Conservation (phyloP, 306 rosid genomes). For the Albizia julibrissin region DNA sequence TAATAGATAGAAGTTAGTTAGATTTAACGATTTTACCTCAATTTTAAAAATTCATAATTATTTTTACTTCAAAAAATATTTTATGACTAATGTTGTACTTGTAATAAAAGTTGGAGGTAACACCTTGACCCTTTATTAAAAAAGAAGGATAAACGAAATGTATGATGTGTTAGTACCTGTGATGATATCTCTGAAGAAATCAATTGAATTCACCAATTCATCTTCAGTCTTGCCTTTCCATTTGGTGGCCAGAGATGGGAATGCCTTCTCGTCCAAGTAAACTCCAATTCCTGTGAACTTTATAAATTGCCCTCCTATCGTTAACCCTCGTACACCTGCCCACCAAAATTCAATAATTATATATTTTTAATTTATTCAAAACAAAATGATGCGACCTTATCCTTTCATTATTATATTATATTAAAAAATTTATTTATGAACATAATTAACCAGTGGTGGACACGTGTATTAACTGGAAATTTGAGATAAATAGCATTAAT, state of each 20-base stretch:
- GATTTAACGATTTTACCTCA: too few species aligned
- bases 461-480: too few species aligned
- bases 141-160: neutral
- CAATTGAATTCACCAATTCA: slow-evolving; percentile 53
- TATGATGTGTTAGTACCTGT: slow-evolving; percentile 38
- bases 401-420: neutral
- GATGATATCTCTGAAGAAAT: slow-evolving; percentile 69
- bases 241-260: slow-evolving; percentile 51
- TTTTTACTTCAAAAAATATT: too few species aligned
- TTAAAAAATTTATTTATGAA: neutral
- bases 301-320: slow-evolving; percentile 56
- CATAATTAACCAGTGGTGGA: neutral
- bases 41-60: too few species aligned
- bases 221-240: slow-evolving; percentile 64
- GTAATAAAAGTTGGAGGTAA: too few species aligned
- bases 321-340: slow-evolving; percentile 65
- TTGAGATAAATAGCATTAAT: too few species aligned
- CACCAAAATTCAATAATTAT: neutral
- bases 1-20: too few species aligned
- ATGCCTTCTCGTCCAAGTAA: slow-evolving; percentile 67
- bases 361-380: neutral
- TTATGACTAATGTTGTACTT: too few species aligned
- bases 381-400: neutral
- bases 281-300: slow-evolving; percentile 74
- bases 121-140: too few species aligned